Conservation (phyloP, 441 rosid species). For the Brassica hybrid region DNA sequence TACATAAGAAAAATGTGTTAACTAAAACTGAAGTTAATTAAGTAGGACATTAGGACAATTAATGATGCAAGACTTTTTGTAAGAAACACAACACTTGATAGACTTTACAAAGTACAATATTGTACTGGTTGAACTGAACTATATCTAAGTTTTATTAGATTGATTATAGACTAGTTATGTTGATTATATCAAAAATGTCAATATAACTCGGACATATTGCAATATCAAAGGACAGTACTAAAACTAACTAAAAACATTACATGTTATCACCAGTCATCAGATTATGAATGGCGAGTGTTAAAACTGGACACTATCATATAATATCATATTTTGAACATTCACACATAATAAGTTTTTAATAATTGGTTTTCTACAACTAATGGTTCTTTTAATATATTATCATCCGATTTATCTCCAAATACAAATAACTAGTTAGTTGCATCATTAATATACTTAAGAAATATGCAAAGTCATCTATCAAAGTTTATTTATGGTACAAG, state of each 20-base stretch:
- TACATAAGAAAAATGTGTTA: neutral
- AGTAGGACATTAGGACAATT: slow-evolving; percentile 8
- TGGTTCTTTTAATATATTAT: slow-evolving; percentile 1
- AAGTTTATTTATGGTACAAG: slow-evolving; percentile 14
- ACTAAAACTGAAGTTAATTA: neutral
- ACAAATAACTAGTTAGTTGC: slow-evolving; percentile 4
- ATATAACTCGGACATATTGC: neutral
- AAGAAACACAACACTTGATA: slow-evolving; percentile 8
- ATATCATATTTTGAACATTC: neutral
- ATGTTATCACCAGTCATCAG: too few relatives aligned
- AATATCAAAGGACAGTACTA: neutral
- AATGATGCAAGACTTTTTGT: neutral
- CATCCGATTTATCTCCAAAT: neutral
- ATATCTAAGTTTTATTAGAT: neutral
- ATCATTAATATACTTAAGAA: neutral
- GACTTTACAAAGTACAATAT: neutral
- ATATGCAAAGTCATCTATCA: slow-evolving; percentile 3
- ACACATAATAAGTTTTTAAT: neutral
- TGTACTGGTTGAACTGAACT: neutral
- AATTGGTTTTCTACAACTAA: neutral
- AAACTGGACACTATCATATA: neutral
- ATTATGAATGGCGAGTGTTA: too few relatives aligned
- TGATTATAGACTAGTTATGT: neutral
- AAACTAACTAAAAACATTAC: neutral
- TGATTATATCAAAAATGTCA: neutral